Percentiles rank a stretch among this genome's conserved stretches.
These are phyloP conservation scores for Globisporangium paroecandrum DNA, from an alignment of 352 stramenopile genomes.

Conservation along the genomic window DNA sequence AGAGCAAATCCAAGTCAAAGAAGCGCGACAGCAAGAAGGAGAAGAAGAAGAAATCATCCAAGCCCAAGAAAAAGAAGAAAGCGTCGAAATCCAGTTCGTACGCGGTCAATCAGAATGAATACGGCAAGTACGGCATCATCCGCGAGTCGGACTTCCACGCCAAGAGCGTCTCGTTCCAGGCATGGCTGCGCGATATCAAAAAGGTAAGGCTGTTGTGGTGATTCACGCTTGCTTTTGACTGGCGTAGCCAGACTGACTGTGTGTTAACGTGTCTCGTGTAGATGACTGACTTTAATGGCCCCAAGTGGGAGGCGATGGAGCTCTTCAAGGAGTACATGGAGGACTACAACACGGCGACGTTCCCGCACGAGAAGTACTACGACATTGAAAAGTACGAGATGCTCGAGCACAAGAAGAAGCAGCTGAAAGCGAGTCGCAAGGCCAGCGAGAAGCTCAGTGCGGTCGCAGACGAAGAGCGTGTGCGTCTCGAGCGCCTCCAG, in stretches of 20 bases:
- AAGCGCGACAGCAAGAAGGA: slow-evolving; percentile 21
- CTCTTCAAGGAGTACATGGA: slow-evolving; percentile 93
- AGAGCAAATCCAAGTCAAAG: slow-evolving; percentile 13
- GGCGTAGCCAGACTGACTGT: neutral
- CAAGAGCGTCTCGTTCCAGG: slow-evolving; percentile 92
- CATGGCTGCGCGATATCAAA: slow-evolving; percentile 94
- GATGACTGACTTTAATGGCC: slow-evolving; percentile 79
- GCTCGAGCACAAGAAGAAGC: slow-evolving; percentile 87
- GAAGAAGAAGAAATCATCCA: slow-evolving; percentile 23
- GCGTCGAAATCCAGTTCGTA: slow-evolving; percentile 23
- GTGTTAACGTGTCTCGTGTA: slow-evolving; percentile 10
- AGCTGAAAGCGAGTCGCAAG: slow-evolving; percentile 42
- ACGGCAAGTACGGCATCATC: slow-evolving; percentile 97
- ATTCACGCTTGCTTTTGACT: neutral
- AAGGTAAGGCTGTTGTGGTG: slow-evolving; percentile 38
- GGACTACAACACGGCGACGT: slow-evolving; percentile 97
- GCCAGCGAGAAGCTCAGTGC: slow-evolving; percentile 23
- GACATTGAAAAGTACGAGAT: slow-evolving; percentile 98
- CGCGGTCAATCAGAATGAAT: slow-evolving; percentile 89
- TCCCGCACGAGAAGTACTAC: slow-evolving; percentile 97
- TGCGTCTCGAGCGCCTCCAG: slow-evolving; percentile 55
- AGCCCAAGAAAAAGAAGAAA: slow-evolving; percentile 24
- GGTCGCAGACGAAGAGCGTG: slow-evolving; percentile 55
- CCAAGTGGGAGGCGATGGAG: slow-evolving; percentile 88
- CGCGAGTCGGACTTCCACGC: slow-evolving; percentile 89